Percentiles rank a stretch among this genome's conserved stretches.
phyloP scores from a whole-genome alignment of 139 green algal genomes.

The Spirogloea muscicola region DNA sequence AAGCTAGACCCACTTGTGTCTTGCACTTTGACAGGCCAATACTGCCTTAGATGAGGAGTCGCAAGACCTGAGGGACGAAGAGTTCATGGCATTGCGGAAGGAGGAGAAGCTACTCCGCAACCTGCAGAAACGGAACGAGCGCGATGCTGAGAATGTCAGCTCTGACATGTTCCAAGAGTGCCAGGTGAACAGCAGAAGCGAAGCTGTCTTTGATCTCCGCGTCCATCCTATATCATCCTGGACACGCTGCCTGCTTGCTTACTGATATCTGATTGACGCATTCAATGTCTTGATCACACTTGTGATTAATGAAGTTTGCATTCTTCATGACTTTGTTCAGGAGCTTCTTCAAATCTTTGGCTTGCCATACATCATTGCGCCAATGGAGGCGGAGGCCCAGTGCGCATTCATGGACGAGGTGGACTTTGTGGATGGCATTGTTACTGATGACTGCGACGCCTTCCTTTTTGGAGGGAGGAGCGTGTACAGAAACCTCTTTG shows the following conservation, averaged over 20 bases:
- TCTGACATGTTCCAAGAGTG: slow-evolving; percentile 41
- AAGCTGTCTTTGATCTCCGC: too few relatives aligned
- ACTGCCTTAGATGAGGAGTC: slow-evolving; percentile 4
- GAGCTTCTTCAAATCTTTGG: slow-evolving; percentile 72
- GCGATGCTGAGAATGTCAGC: slow-evolving; percentile 19
- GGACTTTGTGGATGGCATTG: slow-evolving; percentile 88
- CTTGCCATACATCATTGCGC: slow-evolving; percentile 94
- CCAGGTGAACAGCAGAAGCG: slow-evolving; percentile 31
- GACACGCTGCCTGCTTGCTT: too few relatives aligned
- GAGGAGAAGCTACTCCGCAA: slow-evolving; percentile 11
- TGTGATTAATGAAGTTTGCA: too few relatives aligned
- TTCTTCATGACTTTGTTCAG: slow-evolving; percentile 13
- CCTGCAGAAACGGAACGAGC: slow-evolving; percentile 8
- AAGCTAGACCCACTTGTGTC: too few relatives aligned
- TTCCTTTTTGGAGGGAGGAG: slow-evolving; percentile 90
- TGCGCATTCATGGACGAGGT: slow-evolving; percentile 79
- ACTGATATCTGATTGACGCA: too few relatives aligned
- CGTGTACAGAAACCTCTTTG: slow-evolving; percentile 84
- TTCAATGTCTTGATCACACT: too few relatives aligned
- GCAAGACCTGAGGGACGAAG: slow-evolving; percentile 10
- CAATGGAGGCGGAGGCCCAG: slow-evolving; percentile 87
- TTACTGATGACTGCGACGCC: slow-evolving; percentile 97
- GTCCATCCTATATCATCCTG: too few relatives aligned
- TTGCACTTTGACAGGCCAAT: too few relatives aligned
- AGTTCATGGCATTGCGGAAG: neutral